A percentile compares a stretch with the other conserved stretches of the same genome.
These are phyloP conservation scores for Novymonas esmeraldas DNA, from an alignment of 208 protist species.

Conservation along the genomic window DNA sequence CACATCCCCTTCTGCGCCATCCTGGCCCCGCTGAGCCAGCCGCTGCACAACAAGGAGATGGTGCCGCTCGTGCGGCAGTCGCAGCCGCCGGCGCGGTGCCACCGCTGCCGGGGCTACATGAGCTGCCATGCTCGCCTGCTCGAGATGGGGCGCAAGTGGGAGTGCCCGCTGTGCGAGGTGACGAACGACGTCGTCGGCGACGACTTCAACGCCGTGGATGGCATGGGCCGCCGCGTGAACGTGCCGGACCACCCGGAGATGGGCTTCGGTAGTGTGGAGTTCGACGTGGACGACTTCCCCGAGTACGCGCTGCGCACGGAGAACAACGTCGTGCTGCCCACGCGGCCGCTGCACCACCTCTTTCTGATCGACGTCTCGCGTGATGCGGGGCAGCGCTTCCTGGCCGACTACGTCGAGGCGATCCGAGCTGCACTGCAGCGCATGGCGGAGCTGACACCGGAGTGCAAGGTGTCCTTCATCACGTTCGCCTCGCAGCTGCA, in stretches of 20 bases:
- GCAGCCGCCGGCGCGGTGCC: conserved; percentile 88
- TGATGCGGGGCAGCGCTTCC: conserved; percentile 56
- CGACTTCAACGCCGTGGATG: conserved; percentile 91
- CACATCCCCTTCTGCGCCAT: conserved; percentile 82
- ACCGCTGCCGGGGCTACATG: conserved; percentile 94
- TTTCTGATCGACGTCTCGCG: conserved; percentile 87
- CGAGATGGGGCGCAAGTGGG: conserved; percentile 87
- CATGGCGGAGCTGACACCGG: conserved; percentile 74
- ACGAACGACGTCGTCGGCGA: conserved; percentile 68
- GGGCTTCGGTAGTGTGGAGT: conserved; percentile 81
- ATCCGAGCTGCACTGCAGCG: conserved; percentile 59
- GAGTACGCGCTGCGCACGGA: conserved; percentile 76
- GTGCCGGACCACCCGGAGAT: conserved; percentile 65
- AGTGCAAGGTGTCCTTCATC: conserved; percentile 87
- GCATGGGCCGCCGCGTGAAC: conserved; percentile 67
- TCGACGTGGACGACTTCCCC: conserved; percentile 78
- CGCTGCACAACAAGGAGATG: conserved; percentile 67
- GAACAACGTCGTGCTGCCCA: conserved; percentile 47
- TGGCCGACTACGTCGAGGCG: conserved; percentile 77
- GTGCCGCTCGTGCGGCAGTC: conserved; percentile 65
- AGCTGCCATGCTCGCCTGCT: conserved; percentile 85
- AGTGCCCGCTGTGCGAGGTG: conserved; percentile 91
- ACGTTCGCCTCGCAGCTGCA: conserved; percentile 88
- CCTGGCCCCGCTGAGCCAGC: conserved; percentile 79
- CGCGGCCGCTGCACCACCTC: conserved; percentile 80